Percentiles rank a stretch among this genome's conserved stretches.
Conservation (phyloP, 768 basidiomycete genomes). For the Kwoniella europaea region DNA sequence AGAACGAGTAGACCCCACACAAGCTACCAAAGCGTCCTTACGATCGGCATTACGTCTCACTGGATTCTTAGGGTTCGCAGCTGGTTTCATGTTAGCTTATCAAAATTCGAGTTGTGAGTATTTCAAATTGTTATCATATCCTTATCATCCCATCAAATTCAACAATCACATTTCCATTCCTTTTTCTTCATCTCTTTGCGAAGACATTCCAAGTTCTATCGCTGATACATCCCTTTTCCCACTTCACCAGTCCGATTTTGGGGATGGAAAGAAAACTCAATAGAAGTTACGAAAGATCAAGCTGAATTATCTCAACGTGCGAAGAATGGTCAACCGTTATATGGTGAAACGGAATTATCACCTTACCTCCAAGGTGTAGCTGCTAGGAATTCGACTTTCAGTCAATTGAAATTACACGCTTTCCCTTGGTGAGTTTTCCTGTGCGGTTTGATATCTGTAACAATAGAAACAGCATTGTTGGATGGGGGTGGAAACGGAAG, state of each 20-base stretch:
- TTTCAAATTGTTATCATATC: background rate
- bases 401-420: slow-evolving; percentile 86
- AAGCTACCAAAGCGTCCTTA: slow-evolving; percentile 56
- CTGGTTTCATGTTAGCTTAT: slow-evolving; percentile 92
- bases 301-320: slow-evolving; percentile 77
- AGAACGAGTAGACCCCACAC: slow-evolving; percentile 58
- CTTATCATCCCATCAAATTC: background rate
- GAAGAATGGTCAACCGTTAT: slow-evolving; percentile 78
- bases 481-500: no score
- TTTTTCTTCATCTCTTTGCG: background rate
- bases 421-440: slow-evolving; percentile 71
- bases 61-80: slow-evolving; percentile 80
- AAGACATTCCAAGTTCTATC: no score
- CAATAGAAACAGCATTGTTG: no score
- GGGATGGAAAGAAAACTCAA: slow-evolving; percentile 58
- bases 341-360: slow-evolving; percentile 81
- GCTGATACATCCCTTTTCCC: background rate
- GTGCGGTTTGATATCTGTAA: no score
- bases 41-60: slow-evolving; percentile 58
- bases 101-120: slow-evolving; percentile 82
- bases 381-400: slow-evolving; percentile 84
- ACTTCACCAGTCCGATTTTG: slow-evolving; percentile 47
- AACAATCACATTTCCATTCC: slow-evolving; percentile 1
- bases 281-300: slow-evolving; percentile 77
- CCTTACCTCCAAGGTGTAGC: slow-evolving; percentile 86